A percentile compares a stretch with the other conserved stretches of the same genome.
phyloP scores from a whole-genome alignment of 2,329 filamentous ascomycete species.

The Elsinoe australis region DNA sequence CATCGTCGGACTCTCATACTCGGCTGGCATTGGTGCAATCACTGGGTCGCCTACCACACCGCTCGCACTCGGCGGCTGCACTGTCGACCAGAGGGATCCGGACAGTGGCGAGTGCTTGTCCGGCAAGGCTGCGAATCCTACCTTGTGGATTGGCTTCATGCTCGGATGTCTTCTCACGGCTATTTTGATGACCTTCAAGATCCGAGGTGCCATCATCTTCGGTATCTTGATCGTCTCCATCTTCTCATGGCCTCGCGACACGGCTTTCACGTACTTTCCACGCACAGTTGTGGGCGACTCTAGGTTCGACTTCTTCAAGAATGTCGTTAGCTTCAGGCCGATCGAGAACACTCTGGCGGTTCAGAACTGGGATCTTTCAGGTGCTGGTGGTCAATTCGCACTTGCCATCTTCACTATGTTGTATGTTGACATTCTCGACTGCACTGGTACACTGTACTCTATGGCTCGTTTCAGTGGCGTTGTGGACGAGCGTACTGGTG shows the following conservation, averaged over 20 bases:
- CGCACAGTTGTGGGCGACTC: slow-evolving; percentile 60
- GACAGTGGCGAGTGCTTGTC: slow-evolving; percentile 53
- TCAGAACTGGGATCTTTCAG: slow-evolving; percentile 64
- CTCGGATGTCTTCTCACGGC: slow-evolving; percentile 74
- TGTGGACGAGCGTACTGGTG: slow-evolving; percentile 73
- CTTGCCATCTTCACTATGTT: slow-evolving; percentile 81
- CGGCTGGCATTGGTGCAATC: slow-evolving; percentile 72
- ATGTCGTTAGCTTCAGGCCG: slow-evolving; percentile 75
- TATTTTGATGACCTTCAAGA: slow-evolving; percentile 73
- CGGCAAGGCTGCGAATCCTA: slow-evolving; percentile 72
- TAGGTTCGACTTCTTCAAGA: slow-evolving; percentile 77
- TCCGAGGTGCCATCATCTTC: slow-evolving; percentile 78
- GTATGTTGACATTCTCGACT: slow-evolving; percentile 84
- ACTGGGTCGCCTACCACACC: slow-evolving; percentile 62
- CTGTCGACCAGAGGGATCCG: slow-evolving; percentile 38
- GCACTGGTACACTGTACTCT: slow-evolving; percentile 77
- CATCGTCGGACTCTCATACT: slow-evolving; percentile 68
- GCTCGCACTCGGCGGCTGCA: slow-evolving; percentile 66
- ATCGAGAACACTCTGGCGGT: slow-evolving; percentile 63
- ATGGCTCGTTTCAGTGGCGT: slow-evolving; percentile 80
- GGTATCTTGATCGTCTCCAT: slow-evolving; percentile 78
- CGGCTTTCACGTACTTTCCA: slow-evolving; percentile 73
- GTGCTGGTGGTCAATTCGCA: slow-evolving; percentile 67
- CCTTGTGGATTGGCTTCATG: slow-evolving; percentile 85
- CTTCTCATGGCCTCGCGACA: slow-evolving; percentile 77